Percentiles rank a stretch among this genome's conserved stretches.
These are phyloP conservation scores for Acer negundo DNA, from an alignment of 345 rosid genomes.

Conservation along the genomic window DNA sequence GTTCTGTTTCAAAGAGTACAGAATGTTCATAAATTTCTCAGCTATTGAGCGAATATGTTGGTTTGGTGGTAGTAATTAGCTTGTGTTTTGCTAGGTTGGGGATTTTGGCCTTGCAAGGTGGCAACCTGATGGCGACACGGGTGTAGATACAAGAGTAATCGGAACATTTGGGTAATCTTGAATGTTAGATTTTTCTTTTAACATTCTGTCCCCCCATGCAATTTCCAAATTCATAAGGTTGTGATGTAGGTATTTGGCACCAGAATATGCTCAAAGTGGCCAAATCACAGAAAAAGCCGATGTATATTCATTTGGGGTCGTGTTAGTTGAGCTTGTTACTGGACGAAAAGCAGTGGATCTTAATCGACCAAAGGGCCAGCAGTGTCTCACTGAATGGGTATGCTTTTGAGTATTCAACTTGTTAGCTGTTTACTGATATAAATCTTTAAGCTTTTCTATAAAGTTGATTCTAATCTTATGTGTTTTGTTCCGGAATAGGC, in stretches of 20 bases:
- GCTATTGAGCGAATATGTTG: background rate
- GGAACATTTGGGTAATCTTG: conserved; percentile 92
- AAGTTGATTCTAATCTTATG: background rate
- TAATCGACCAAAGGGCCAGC: conserved; percentile 91
- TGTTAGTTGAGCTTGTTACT: conserved; percentile 90
- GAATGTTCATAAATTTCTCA: background rate
- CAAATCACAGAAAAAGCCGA: conserved; percentile 98
- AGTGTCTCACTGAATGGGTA: conserved; percentile 99
- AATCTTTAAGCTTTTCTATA: background rate
- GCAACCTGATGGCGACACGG: conserved; percentile 99
- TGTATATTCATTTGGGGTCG: conserved; percentile 98
- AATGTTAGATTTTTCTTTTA: conserved; percentile 14
- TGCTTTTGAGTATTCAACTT: conserved; percentile 17
- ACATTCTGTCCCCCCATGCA: conserved; percentile 1
- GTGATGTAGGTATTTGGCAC: conserved; percentile 87
- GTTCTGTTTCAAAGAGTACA: background rate
- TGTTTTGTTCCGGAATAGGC: conserved; percentile 53
- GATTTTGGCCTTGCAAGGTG: conserved; percentile 99
- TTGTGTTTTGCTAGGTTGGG: conserved; percentile 67
- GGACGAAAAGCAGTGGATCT: conserved; percentile 97
- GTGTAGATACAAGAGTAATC: conserved; percentile 94
- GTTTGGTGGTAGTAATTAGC: conserved; percentile 5
- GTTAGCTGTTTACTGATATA: background rate
- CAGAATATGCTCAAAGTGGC: conserved; percentile 97
- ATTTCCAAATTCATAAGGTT: conserved; percentile 7